Conservation (phyloP, 768 basidiomycete species). For the Pluteus cervinus region DNA sequence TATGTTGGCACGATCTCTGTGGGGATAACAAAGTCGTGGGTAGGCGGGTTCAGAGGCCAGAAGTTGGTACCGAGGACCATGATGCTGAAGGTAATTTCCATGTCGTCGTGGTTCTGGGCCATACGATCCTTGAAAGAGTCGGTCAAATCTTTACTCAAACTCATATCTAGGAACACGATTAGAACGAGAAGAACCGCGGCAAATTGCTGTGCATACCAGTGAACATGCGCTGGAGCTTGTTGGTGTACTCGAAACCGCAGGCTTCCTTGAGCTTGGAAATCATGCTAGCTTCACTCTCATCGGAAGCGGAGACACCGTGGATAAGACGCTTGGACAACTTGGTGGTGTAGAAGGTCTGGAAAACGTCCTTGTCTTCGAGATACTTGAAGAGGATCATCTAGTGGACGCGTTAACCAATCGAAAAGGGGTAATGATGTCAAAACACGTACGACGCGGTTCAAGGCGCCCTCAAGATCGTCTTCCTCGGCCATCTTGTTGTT, state of each 20-base stretch:
- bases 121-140: constrained; percentile 97
- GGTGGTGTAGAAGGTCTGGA: constrained; percentile 98
- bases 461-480: constrained; percentile 83
- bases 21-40: constrained; percentile 87
- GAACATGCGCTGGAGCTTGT: constrained; percentile 98
- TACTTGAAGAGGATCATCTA: constrained; percentile 99
- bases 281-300: constrained; percentile 98
- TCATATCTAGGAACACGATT: constrained; percentile 65
- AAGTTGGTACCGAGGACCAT: constrained; percentile 97
- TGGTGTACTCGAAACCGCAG: constrained; percentile 98
- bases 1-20: constrained; percentile 82
- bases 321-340: constrained; percentile 95
- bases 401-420: constrained; percentile 21
- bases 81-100: constrained; percentile 88
- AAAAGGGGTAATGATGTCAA: constrained; percentile 25
- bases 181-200: neutral
- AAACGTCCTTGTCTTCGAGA: constrained; percentile 98
- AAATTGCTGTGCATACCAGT: constrained; percentile 53
- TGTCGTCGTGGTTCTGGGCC: constrained; percentile 81
- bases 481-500: constrained; percentile 98
- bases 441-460: constrained; percentile 80
- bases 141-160: constrained; percentile 91
- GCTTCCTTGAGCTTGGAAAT: constrained; percentile 98
- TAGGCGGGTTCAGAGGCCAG: constrained; percentile 88
- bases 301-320: constrained; percentile 87